Base-by-base conservation (phyloP, 1,139 yeast species). In the Arxiozyma heterogenica region DNA sequence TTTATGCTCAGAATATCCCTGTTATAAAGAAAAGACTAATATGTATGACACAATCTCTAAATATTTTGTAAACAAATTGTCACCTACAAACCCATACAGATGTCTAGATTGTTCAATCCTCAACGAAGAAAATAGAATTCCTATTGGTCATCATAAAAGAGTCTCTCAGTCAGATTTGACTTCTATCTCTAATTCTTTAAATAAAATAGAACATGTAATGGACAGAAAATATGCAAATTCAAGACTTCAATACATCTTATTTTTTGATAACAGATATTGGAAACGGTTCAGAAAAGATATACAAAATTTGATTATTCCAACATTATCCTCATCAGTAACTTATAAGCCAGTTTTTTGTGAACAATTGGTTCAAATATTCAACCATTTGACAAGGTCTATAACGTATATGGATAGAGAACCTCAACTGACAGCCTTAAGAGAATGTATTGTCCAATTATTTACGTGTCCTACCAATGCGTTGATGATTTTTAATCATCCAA, bases 321-420 rank as follows among this genome's bases (percentile, higher is more conserved):
- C 81, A 0, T 66, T 84, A 34, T 74, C 85, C 1, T 73, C 82
- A 0, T 80, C 80, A 47, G 56, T 74, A 1, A 64, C 66, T 0
- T 71, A 68, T 54, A 83, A 84, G 61, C 69, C 72, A 1, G 57
- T 67, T 12, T 81, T 84, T 56, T 75, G 83, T 25, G 63, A 70
- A 17, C 87, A 83, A 57, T 72, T 81, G 51, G 71, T 81, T 18
- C 75, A 76, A 46, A 73, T 84, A 0, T 81, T 81, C 59, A 86
- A 87, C 4, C 73, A 75, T 18, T 66, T 83, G 52, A 69, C 82
- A 17, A 71, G 73, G 2, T 73, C 77, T 5, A 70, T 76, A 55
- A 79, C 82, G 4, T 64, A 69, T 21, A 66, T 77, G 34, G 94
- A 86, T 63, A 73, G 91, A 55, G 93, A 86, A 65, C 86, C 85